Percentiles rank a stretch among this genome's conserved stretches.
phyloP scores from a whole-genome alignment of 1,139 yeast species.

The Diutina mesorugosa region DNA sequence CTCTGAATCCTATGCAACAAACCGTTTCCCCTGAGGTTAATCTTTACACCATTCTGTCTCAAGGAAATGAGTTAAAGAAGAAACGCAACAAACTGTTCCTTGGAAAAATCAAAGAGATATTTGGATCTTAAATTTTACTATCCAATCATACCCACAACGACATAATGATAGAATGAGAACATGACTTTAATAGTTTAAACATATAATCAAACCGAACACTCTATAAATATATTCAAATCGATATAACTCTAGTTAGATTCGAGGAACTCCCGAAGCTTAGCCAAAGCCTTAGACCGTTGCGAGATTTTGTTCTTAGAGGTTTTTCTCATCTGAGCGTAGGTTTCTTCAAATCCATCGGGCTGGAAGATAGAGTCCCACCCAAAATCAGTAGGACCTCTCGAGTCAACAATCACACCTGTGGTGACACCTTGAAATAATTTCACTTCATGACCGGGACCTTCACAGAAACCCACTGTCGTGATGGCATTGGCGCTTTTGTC shows the following conservation, averaged over 20 bases:
- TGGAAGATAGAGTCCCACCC: conserved; percentile 94
- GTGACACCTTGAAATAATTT: conserved; percentile 77
- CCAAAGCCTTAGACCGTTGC: conserved; percentile 78
- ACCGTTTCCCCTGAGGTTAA: conserved; percentile 3
- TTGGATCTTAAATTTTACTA: background rate
- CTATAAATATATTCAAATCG: no score
- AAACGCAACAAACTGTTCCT: conserved; percentile 2
- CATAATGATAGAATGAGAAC: background rate
- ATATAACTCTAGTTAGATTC: background rate
- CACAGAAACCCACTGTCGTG: conserved; percentile 87
- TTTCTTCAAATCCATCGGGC: conserved; percentile 57
- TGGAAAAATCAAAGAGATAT: background rate
- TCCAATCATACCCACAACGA: background rate
- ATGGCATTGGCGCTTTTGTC: conserved; percentile 81
- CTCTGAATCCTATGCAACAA: conserved; percentile 4
- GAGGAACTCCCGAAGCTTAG: conserved; percentile 52
- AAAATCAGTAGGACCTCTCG: conserved; percentile 69
- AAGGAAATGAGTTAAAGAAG: conserved; percentile 5
- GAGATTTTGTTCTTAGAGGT: conserved; percentile 65
- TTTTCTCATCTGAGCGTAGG: conserved; percentile 90
- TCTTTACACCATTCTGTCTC: conserved; percentile 8
- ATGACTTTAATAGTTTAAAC: background rate
- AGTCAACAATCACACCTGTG: conserved; percentile 62
- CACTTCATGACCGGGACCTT: conserved; percentile 63
- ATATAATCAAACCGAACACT: background rate